A percentile compares a stretch with the other conserved stretches of the same genome.
Evolutionary conservation across 108 stramenopile species (phyloP).

Genomic region (Fistulifera pelliculosa): DNA sequence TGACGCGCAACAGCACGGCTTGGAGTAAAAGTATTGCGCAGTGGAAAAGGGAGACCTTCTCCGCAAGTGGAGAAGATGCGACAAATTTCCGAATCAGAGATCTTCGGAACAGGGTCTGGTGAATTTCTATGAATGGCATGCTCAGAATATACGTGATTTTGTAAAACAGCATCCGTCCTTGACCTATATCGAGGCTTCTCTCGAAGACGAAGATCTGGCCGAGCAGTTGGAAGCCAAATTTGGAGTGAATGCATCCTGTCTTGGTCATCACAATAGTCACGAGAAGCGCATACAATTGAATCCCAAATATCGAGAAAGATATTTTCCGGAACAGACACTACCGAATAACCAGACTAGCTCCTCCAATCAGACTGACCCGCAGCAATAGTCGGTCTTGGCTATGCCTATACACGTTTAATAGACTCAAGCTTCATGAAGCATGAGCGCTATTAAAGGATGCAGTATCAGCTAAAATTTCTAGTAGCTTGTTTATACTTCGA

Average conservation of each 20-base stretch:
- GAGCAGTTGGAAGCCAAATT: slow-evolving; percentile 24
- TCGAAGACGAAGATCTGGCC: slow-evolving; percentile 27
- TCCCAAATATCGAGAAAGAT: too few species aligned
- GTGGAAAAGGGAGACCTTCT: slow-evolving; percentile 8
- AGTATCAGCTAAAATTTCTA: too few species aligned
- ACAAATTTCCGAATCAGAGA: background rate
- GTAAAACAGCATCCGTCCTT: slow-evolving; percentile 32
- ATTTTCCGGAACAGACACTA: too few species aligned
- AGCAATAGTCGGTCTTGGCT: too few species aligned
- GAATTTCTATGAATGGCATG: slow-evolving; percentile 41
- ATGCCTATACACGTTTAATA: too few species aligned
- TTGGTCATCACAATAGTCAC: too few species aligned
- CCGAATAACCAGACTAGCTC: too few species aligned
- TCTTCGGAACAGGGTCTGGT: background rate
- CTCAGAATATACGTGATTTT: slow-evolving; percentile 40
- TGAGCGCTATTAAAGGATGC: too few species aligned
- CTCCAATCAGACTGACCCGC: too few species aligned
- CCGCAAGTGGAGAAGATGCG: slow-evolving; percentile 1
- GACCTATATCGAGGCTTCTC: slow-evolving; percentile 40
- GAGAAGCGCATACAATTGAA: too few species aligned
- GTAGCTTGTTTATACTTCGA: too few species aligned
- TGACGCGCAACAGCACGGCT: slow-evolving; percentile 6
- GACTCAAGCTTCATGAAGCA: too few species aligned
- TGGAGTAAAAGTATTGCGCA: slow-evolving; percentile 8
- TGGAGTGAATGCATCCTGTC: slow-evolving; percentile 14